phyloP scores from a whole-genome alignment of 257 asterid species.

The Eustoma russellianum region DNA sequence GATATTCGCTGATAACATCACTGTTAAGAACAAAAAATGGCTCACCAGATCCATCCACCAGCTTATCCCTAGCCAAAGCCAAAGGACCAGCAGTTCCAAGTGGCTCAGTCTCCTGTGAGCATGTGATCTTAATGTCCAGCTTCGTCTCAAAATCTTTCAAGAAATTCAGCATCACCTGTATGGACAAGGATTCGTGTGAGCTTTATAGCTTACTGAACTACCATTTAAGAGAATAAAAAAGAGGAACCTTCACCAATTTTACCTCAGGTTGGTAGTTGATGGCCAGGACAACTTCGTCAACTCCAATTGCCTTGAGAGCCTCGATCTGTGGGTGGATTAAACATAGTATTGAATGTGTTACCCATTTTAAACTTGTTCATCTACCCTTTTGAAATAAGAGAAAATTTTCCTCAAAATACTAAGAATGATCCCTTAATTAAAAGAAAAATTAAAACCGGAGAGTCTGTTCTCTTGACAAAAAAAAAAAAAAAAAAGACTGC shows the following conservation, averaged over 20 bases:
- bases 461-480: too few species aligned
- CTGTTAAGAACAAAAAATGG: constrained; percentile 96
- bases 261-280: constrained; percentile 98
- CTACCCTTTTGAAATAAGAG: too few species aligned
- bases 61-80: constrained; percentile 93
- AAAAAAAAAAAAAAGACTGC: too few species aligned
- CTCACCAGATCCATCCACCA: constrained; percentile 70
- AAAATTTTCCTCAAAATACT: background rate
- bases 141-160: constrained; percentile 86
- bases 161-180: constrained; percentile 89
- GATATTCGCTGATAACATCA: constrained; percentile 92
- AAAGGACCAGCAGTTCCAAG: constrained; percentile 99
- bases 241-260: background rate
- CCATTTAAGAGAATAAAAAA: constrained; percentile 1
- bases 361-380: too few species aligned
- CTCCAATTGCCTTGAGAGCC: constrained; percentile 87
- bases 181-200: background rate
- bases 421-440: background rate
- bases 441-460: too few species aligned
- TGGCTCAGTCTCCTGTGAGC: constrained; percentile 98
- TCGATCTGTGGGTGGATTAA: constrained; percentile 45
- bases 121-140: constrained; percentile 83
- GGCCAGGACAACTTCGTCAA: constrained; percentile 90
- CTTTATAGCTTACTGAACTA: background rate
- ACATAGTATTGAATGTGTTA: too few species aligned